Conservation (phyloP, 73 alveolate species). For the Effrenium voratum region DNA sequence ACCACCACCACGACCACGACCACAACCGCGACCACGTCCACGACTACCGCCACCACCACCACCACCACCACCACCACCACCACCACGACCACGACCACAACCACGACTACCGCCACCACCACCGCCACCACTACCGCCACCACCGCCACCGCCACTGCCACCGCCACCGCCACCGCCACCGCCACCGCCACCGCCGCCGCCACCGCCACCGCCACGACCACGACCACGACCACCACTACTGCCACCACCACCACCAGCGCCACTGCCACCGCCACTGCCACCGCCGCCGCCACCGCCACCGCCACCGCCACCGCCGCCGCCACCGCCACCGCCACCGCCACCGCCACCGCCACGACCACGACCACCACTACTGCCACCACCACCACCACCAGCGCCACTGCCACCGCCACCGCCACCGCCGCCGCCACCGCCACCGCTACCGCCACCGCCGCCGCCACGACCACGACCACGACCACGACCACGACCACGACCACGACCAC, state of each 20-base stretch:
- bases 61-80: neutral
- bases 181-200: neutral
- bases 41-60: neutral
- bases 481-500: neutral
- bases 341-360: neutral
- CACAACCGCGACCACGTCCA: neutral
- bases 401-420: neutral
- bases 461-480: neutral
- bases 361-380: neutral
- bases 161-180: neutral
- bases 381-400: neutral
- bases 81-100: neutral
- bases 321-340: neutral
- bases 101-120: neutral
- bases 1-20: neutral
- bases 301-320: neutral
- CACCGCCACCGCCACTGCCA: neutral
- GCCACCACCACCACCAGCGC: neutral
- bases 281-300: neutral
- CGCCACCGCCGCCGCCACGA: neutral
- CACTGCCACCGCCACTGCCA: neutral
- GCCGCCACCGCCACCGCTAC: neutral
- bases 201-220: neutral
- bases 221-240: neutral
- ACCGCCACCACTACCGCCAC: neutral